Conservation (phyloP, 2,329 filamentous ascomycete genomes). For the Diaporthe citriasiana region DNA sequence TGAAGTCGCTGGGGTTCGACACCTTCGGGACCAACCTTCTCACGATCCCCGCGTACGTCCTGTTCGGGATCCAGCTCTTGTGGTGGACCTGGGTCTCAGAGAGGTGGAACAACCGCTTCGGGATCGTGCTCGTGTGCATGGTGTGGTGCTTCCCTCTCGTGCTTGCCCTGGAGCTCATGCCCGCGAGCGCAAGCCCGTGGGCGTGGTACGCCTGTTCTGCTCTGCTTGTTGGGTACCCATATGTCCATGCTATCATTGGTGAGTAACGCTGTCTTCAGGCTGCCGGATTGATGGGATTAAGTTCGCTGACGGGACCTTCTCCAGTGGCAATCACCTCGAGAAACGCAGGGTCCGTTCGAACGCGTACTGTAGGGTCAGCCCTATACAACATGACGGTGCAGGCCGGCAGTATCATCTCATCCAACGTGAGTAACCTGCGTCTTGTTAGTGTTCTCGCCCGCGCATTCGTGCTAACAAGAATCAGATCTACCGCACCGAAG, state of each 20-base stretch:
- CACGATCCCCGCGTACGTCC: constrained; percentile 54
- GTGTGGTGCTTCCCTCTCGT: constrained; percentile 68
- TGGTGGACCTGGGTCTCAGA: constrained; percentile 63
- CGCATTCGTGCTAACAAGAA: neutral
- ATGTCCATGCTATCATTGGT: constrained; percentile 55
- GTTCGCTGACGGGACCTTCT: constrained; percentile 45
- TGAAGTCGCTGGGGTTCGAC: constrained; percentile 42
- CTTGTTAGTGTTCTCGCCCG: neutral
- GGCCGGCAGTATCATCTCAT: constrained; percentile 57
- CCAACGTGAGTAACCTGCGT: constrained; percentile 50
- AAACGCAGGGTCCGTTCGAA: constrained; percentile 74
- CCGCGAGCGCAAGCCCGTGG: constrained; percentile 56
- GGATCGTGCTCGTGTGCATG: constrained; percentile 58
- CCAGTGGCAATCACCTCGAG: constrained; percentile 71
- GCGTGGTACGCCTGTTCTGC: constrained; percentile 60
- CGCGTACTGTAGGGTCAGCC: constrained; percentile 71
- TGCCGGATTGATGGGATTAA: neutral
- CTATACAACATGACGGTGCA: constrained; percentile 72
- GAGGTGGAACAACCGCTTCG: constrained; percentile 58
- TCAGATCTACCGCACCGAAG: constrained; percentile 54
- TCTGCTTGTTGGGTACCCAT: constrained; percentile 63
- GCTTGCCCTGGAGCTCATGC: constrained; percentile 59
- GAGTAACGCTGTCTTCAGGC: neutral
- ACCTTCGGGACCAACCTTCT: constrained; percentile 46
- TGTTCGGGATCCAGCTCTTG: constrained; percentile 62